These are phyloP conservation scores for Irineochytrium annulatum DNA, from an alignment of 192 early-diverging fungal genomes.

Conservation along the genomic window DNA sequence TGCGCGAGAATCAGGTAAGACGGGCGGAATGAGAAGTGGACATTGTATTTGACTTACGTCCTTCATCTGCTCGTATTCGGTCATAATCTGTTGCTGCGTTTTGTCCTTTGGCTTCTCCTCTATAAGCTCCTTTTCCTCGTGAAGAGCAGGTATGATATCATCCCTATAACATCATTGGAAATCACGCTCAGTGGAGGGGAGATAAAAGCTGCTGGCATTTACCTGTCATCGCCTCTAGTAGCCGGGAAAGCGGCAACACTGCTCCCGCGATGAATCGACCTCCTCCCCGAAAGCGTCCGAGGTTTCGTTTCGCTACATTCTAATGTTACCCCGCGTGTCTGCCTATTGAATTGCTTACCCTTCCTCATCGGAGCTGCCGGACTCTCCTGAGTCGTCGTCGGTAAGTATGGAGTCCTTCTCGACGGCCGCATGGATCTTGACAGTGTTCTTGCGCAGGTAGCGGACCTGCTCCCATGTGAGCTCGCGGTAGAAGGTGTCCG, in stretches of 20 bases:
- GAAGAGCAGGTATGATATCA: conserved; percentile 6
- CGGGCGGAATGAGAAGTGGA: background rate
- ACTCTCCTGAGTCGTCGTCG: conserved; percentile 29
- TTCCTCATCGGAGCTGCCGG: conserved; percentile 34
- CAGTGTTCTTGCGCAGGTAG: conserved; percentile 51
- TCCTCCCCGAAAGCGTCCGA: background rate
- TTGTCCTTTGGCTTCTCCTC: conserved; percentile 11
- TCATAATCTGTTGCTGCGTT: conserved; percentile 17
- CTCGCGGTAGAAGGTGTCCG: conserved; percentile 58
- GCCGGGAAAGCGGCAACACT: conserved; percentile 5
- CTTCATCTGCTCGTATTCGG: conserved; percentile 25
- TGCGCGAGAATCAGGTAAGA: background rate
- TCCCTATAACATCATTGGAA: conserved; percentile 12
- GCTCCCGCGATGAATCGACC: background rate
- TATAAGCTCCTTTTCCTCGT: background rate
- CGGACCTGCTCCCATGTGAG: conserved; percentile 56
- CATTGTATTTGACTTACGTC: conserved; percentile 9
- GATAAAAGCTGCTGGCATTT: background rate
- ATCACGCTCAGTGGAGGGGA: background rate
- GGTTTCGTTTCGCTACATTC: background rate
- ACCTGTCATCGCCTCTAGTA: conserved; percentile 2
- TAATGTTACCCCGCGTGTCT: background rate
- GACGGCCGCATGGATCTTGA: conserved; percentile 33
- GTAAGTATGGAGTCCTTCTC: conserved; percentile 1
- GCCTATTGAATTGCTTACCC: conserved; percentile 4